phyloP scores from a whole-genome alignment of 495 filamentous ascomycete genomes.

The Cercophora newfieldiana region DNA sequence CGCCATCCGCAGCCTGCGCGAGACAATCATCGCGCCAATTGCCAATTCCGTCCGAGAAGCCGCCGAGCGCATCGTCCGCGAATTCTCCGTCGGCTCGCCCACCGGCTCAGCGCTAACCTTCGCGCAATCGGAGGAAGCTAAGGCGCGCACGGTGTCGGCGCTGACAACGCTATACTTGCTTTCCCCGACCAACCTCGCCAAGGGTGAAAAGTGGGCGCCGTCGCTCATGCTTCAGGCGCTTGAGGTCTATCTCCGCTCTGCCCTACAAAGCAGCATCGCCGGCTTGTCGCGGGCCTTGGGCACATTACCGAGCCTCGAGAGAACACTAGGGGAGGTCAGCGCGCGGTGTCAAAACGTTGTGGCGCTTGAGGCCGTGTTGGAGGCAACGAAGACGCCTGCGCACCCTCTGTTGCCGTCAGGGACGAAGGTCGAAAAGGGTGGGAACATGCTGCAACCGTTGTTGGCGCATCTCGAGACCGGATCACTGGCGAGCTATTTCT shows the following conservation, averaged over 20 bases:
- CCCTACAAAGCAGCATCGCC: slow-evolving; percentile 72
- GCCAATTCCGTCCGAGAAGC: slow-evolving; percentile 66
- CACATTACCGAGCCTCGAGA: slow-evolving; percentile 77
- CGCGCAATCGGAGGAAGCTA: slow-evolving; percentile 76
- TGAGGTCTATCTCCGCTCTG: slow-evolving; percentile 73
- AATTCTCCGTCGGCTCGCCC: slow-evolving; percentile 79
- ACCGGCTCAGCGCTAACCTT: slow-evolving; percentile 58
- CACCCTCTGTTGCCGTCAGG: slow-evolving; percentile 59
- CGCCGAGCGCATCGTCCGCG: slow-evolving; percentile 77
- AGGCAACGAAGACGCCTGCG: slow-evolving; percentile 60
- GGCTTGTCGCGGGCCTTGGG: slow-evolving; percentile 70
- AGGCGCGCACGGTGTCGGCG: slow-evolving; percentile 70
- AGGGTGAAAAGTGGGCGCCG: slow-evolving; percentile 59
- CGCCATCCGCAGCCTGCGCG: slow-evolving; percentile 65
- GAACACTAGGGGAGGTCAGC: slow-evolving; percentile 77
- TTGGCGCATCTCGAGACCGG: slow-evolving; percentile 81
- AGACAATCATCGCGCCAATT: slow-evolving; percentile 64
- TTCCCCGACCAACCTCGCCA: slow-evolving; percentile 54
- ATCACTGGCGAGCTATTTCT: slow-evolving; percentile 86
- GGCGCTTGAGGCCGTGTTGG: slow-evolving; percentile 77
- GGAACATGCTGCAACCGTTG: slow-evolving; percentile 71
- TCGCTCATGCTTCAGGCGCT: slow-evolving; percentile 73
- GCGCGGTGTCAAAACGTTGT: slow-evolving; percentile 87
- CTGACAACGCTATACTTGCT: slow-evolving; percentile 79
- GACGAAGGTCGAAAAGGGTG: slow-evolving; percentile 19